Percentiles rank a stretch among this genome's conserved stretches.
Conservation (phyloP, 2,329 filamentous ascomycete species). For the Hyphodiscus sp. region DNA sequence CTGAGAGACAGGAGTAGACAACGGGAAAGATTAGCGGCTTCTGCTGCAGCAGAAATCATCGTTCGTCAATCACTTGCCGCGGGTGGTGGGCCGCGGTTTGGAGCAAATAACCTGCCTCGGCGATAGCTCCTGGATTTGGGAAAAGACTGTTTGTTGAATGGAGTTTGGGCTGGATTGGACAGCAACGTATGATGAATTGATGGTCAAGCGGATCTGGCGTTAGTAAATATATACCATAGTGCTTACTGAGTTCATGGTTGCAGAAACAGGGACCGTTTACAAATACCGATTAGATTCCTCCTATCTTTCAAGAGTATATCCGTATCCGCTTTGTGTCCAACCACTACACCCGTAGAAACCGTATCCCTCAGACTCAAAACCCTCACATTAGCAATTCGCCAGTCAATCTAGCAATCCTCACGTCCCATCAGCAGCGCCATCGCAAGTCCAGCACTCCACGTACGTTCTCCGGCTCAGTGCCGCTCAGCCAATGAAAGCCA, state of each 20-base stretch:
- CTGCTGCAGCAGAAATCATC: constrained; percentile 87
- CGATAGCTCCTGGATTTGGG: constrained; percentile 19
- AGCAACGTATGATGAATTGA: neutral
- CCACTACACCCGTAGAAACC: too few species aligned
- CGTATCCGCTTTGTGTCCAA: too few species aligned
- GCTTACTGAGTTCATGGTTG: neutral
- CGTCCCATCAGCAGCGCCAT: too few species aligned
- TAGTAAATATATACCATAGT: constrained; percentile 21
- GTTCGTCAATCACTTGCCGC: constrained; percentile 81
- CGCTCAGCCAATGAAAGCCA: too few species aligned
- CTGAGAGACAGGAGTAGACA: constrained; percentile 86
- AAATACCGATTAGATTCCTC: too few species aligned
- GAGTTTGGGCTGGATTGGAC: neutral
- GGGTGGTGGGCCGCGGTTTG: constrained; percentile 34
- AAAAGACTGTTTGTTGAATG: constrained; percentile 7
- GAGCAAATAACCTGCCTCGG: constrained; percentile 29
- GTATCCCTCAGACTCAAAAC: too few species aligned
- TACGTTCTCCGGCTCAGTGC: too few species aligned
- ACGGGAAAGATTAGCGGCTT: constrained; percentile 85
- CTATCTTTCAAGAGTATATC: too few species aligned
- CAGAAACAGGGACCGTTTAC: neutral
- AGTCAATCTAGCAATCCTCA: too few species aligned
- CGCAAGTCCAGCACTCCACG: too few species aligned
- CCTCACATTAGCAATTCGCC: too few species aligned
- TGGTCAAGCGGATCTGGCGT: constrained; percentile 3